Conservation (phyloP, 148 eudicot genomes). For the Dysphania ambrosioides region DNA sequence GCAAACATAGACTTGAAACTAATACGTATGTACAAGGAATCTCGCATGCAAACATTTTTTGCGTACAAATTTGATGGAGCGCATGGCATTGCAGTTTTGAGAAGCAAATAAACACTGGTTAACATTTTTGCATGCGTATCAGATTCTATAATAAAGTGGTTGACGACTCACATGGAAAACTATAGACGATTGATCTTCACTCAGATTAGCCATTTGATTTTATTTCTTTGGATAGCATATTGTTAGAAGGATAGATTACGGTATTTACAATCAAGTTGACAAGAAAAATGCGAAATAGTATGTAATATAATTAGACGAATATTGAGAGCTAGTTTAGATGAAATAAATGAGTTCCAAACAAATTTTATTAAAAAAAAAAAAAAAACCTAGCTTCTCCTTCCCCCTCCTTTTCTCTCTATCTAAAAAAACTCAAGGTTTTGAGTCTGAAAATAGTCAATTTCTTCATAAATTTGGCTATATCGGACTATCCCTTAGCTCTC, state of each 20-base stretch:
- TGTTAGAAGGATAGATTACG: background rate
- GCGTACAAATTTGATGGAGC: background rate
- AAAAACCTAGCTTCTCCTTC: no score
- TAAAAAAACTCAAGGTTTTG: no score
- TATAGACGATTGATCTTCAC: background rate
- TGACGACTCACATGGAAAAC: background rate
- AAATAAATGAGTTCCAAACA: no score
- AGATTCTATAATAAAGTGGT: conserved; percentile 14
- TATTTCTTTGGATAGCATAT: background rate
- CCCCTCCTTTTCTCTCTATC: no score
- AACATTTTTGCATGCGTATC: conserved; percentile 15
- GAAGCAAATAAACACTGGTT: conserved; percentile 10
- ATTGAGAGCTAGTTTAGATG: no score
- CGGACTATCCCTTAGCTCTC: no score
- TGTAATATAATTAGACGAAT: no score
- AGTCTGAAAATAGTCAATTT: no score
- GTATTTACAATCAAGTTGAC: background rate
- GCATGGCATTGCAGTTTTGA: background rate
- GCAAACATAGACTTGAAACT: no score
- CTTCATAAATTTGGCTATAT: no score
- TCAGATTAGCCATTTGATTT: conserved; percentile 11
- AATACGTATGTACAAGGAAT: background rate
- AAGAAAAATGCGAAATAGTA: no score
- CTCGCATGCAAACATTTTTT: background rate
- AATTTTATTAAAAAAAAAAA: no score